Base-by-base conservation (phyloP, 1,284 basidiomycete genomes). In the Pseudozyma thailandica region DNA sequence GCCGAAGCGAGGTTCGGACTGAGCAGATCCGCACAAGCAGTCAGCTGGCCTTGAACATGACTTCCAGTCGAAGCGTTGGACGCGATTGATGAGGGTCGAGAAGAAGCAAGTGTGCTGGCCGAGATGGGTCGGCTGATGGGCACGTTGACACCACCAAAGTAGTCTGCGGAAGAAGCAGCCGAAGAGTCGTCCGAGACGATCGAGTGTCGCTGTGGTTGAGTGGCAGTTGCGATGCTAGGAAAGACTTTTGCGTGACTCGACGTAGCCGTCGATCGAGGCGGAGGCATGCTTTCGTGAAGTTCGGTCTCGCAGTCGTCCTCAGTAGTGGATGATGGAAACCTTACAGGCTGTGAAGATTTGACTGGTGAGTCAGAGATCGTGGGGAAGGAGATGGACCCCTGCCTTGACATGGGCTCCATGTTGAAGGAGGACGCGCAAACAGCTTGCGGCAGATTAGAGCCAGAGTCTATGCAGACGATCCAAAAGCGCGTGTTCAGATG, bases 1-100 rank as follows among this genome's bases (percentile, higher is more conserved):
- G 74, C 75, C 4, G 72, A 75, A 33, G 74, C 77, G 2, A 78
- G 60, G 13, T 70, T 61, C 18, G 77, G 74, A 21, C 71, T 69
- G 51, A 74, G 63, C 12, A 78, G 41, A 26, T 64, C 61, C 21
- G 75, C 62, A 35, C 59, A 71, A 3, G 60, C 53, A 41, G 59
- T 63, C 39, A 73, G 58, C 38, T 75, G 74, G 18, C 58, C 62
- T n/a, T 60, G 50, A 30, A 57, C 59, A 10, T 63, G 55, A 39
- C 64, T 72, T 26, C 48, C 43, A 6, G 59, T 50, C 5, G 72
- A 74, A 23, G 69, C 49, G 23, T 58, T 74, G 56, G 68, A 72
- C 12, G 65, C 72, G 6, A 77, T 49, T 16, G 68, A 72, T 6
- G 75, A 72, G 8, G 75, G 75, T 2, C 74, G 56, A 33, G 71